Conservation (phyloP, 345 rosid genomes). For the Eucalyptus shirleyi region DNA sequence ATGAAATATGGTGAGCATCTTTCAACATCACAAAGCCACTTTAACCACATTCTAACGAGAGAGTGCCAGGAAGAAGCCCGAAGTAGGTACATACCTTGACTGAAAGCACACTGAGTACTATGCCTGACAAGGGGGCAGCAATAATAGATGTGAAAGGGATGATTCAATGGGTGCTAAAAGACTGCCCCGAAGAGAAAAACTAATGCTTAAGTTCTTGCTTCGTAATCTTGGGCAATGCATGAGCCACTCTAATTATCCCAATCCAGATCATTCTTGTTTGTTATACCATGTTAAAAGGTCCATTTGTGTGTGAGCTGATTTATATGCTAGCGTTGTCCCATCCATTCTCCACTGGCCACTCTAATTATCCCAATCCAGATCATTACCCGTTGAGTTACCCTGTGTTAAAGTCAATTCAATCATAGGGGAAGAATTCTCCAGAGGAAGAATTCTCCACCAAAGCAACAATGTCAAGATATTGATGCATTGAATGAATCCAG, state of each 20-base stretch:
- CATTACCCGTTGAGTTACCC: background rate
- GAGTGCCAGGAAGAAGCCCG: background rate
- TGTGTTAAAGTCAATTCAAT: conserved; percentile 36
- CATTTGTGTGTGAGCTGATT: conserved; percentile 75
- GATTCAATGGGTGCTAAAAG: background rate
- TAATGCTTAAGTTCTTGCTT: too few relatives aligned
- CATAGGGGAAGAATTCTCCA: background rate
- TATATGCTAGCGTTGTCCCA: conserved; percentile 40
- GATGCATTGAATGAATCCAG: too few relatives aligned
- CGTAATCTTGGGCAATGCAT: too few relatives aligned
- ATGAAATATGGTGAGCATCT: background rate
- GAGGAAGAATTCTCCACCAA: too few relatives aligned
- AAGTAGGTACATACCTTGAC: too few relatives aligned
- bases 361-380: too few relatives aligned
- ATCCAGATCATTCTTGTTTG: background rate
- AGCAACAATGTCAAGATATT: too few relatives aligned
- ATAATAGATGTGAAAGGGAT: background rate
- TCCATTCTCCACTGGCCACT: conserved; percentile 16
- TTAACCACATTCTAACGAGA: background rate
- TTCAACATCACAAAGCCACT: background rate
- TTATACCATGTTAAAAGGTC: conserved; percentile 48
- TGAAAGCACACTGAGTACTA: too few relatives aligned
- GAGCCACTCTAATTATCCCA: background rate
- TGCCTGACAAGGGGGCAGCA: background rate
- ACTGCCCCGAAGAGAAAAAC: background rate